phyloP scores from a whole-genome alignment of 1,139 yeast genomes.

The Diutina pseudorugosa region DNA sequence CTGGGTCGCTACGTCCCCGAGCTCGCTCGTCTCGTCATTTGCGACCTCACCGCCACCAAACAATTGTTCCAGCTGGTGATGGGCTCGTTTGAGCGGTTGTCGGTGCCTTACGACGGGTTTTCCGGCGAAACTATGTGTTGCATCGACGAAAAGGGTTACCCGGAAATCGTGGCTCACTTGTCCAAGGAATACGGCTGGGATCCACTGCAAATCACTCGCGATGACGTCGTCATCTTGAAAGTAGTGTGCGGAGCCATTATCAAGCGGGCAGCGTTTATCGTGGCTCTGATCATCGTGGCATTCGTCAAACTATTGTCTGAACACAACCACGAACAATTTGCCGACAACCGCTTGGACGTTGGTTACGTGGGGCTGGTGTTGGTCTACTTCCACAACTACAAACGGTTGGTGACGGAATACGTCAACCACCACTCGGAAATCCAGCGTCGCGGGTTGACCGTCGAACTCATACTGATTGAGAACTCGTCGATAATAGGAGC shows the following conservation, averaged over 20 bases:
- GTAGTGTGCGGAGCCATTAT: constrained; percentile 19
- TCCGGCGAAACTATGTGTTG: constrained; percentile 28
- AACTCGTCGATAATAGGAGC: constrained; percentile 36
- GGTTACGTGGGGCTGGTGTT: constrained; percentile 37
- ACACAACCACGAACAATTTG: constrained; percentile 16
- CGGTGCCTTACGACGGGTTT: constrained; percentile 23
- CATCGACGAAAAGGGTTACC: constrained; percentile 19
- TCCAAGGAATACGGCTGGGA: constrained; percentile 16
- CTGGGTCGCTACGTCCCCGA: constrained; percentile 49
- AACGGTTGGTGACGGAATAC: constrained; percentile 17
- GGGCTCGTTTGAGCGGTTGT: neutral
- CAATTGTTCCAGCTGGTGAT: neutral
- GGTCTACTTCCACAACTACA: constrained; percentile 23
- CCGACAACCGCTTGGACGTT: constrained; percentile 14
- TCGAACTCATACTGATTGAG: constrained; percentile 27
- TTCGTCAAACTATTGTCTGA: constrained; percentile 21
- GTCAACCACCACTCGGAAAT: constrained; percentile 21
- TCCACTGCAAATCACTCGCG: constrained; percentile 9
- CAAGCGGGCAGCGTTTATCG: constrained; percentile 29
- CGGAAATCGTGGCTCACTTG: constrained; percentile 14
- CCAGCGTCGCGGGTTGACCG: constrained; percentile 16
- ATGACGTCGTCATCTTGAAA: constrained; percentile 19
- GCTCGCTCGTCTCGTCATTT: constrained; percentile 29
- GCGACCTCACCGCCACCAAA: constrained; percentile 17
- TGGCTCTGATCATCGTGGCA: constrained; percentile 24